A percentile compares a stretch with the other conserved stretches of the same genome.
phyloP scores from a whole-genome alignment of 257 asterid species.

The Solanum pimpinellifolium region DNA sequence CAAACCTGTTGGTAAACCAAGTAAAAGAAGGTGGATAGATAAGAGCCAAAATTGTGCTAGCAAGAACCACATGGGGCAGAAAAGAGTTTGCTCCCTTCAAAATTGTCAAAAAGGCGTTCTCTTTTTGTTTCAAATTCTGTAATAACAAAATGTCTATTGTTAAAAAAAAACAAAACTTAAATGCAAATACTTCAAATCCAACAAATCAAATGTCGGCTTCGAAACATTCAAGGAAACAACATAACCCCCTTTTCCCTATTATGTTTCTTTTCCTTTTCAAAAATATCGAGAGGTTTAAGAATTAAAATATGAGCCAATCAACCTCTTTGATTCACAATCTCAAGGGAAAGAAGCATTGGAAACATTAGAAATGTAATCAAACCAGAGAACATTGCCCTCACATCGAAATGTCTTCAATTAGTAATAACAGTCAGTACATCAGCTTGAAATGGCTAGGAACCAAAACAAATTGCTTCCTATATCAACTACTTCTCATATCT shows the following conservation, averaged over 20 bases:
- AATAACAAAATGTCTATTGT: background rate
- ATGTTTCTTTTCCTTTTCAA: background rate
- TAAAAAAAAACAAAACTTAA: background rate
- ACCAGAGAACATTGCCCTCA: background rate
- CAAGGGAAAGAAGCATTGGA: background rate
- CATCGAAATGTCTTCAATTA: background rate
- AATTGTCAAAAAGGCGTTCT: conserved; percentile 23
- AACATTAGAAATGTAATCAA: background rate
- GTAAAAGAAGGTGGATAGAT: conserved; percentile 87
- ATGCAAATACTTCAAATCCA: background rate
- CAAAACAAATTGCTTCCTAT: background rate
- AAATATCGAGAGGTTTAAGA: background rate
- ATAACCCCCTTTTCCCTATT: background rate
- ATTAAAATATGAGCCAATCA: background rate
- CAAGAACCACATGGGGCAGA: conserved; percentile 88
- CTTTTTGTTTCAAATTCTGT: conserved; percentile 22
- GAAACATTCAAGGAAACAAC: background rate
- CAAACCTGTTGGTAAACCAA: conserved; percentile 95
- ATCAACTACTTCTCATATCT: background rate
- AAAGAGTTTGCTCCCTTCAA: conserved; percentile 70
- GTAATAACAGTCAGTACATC: background rate
- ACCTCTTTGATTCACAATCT: background rate
- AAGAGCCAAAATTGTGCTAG: conserved; percentile 84
- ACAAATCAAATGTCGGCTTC: background rate
- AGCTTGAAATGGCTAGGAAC: background rate